A percentile compares a stretch with the other conserved stretches of the same genome.
phyloP scores from a whole-genome alignment of 1,139 yeast species.

The Diutina ranongensis region DNA sequence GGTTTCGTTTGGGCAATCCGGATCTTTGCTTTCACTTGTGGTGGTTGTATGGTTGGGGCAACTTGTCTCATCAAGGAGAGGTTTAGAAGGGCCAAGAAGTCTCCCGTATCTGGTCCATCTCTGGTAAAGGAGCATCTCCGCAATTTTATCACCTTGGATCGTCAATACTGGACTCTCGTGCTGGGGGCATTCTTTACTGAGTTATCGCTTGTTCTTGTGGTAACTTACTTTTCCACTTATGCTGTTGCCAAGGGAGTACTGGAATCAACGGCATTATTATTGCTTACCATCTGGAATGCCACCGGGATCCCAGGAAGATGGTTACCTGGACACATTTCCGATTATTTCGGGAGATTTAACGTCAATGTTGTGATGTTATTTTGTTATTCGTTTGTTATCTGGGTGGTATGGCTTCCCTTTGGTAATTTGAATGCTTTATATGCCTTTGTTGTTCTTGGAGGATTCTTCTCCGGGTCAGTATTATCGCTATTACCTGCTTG shows the following conservation, averaged over 20 bases:
- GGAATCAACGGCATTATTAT: conserved; percentile 36
- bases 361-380: conserved; percentile 32
- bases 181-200: conserved; percentile 38
- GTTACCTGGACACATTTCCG: conserved; percentile 46
- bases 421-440: conserved; percentile 31
- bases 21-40: conserved; percentile 12
- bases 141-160: background rate
- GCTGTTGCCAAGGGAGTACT: conserved; percentile 41
- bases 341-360: conserved; percentile 44
- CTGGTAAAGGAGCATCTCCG: background rate
- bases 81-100: conserved; percentile 12
- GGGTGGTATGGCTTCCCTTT: conserved; percentile 44
- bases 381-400: conserved; percentile 26
- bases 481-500: conserved; percentile 39
- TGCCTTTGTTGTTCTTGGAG: conserved; percentile 38
- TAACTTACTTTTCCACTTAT: conserved; percentile 46
- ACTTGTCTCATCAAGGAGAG: conserved; percentile 38
- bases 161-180: conserved; percentile 10
- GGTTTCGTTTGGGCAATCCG: conserved; percentile 58
- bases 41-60: conserved; percentile 25
- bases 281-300: conserved; percentile 47
- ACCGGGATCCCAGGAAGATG: conserved; percentile 49
- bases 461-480: conserved; percentile 41
- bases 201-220: conserved; percentile 38
- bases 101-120: background rate